Percentiles rank a stretch among this genome's conserved stretches.
phyloP scores from a whole-genome alignment of 345 rosid species.

The Corchorus capsularis region DNA sequence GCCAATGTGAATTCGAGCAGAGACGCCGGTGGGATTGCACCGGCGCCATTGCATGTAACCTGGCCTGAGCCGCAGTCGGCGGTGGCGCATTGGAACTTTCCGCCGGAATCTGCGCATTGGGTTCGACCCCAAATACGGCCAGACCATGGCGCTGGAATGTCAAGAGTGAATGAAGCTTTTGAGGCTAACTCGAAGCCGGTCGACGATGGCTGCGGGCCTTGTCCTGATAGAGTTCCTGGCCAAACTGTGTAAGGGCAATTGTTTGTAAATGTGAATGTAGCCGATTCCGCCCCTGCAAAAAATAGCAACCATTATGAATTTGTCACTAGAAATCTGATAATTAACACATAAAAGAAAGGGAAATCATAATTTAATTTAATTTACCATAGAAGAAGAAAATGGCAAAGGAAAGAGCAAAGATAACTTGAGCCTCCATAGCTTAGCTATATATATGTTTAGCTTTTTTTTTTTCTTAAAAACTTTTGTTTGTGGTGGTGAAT shows the following conservation, averaged over 20 bases:
- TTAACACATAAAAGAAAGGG: not conserved
- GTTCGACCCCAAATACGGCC: constrained; percentile 63
- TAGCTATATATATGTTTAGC: too few relatives aligned
- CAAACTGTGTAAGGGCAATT: constrained; percentile 53
- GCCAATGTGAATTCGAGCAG: constrained; percentile 44
- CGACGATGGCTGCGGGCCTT: constrained; percentile 20
- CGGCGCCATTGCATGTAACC: constrained; percentile 41
- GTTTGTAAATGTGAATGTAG: constrained; percentile 46
- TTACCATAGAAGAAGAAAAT: constrained; percentile 17
- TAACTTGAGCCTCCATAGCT: constrained; percentile 11
- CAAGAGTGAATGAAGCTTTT: constrained; percentile 26
- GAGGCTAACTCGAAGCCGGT: constrained; percentile 57
- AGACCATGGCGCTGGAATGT: constrained; percentile 32
- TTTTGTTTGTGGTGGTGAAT: too few relatives aligned
- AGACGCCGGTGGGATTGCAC: constrained; percentile 40
- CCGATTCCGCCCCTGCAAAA: constrained; percentile 18
- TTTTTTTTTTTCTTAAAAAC: too few relatives aligned
- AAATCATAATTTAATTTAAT: not conserved
- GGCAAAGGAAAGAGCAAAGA: constrained; percentile 9
- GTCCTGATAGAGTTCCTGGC: constrained; percentile 40
- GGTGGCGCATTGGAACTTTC: constrained; percentile 40
- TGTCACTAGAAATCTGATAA: not conserved
- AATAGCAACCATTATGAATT: not conserved
- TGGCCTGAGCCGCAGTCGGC: constrained; percentile 59
- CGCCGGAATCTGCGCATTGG: constrained; percentile 35